phyloP scores from a whole-genome alignment of 805 yeast species.

The Yamadazyma akitaensis region DNA sequence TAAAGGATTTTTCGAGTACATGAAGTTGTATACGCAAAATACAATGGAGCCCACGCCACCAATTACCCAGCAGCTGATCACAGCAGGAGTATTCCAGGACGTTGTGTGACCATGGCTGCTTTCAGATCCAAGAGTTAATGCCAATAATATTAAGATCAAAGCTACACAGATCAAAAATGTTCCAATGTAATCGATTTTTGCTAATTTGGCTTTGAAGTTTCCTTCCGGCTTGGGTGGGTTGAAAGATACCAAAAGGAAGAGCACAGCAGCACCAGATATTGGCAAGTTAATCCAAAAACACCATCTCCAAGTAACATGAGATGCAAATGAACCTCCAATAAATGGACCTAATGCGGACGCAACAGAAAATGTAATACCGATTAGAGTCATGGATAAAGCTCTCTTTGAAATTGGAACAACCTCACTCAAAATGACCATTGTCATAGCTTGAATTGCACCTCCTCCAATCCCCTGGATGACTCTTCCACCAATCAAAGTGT shows the following conservation, averaged over 20 bases:
- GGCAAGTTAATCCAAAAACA: slow-evolving; percentile 71
- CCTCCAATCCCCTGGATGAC: slow-evolving; percentile 71
- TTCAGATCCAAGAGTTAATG: slow-evolving; percentile 46
- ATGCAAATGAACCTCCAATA: slow-evolving; percentile 63
- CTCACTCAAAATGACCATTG: slow-evolving; percentile 56
- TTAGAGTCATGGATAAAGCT: slow-evolving; percentile 34
- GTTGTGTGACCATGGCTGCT: slow-evolving; percentile 33
- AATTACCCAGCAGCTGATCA: slow-evolving; percentile 45
- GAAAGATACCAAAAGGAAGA: slow-evolving; percentile 37
- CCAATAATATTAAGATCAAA: slow-evolving; percentile 45
- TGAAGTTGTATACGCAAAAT: slow-evolving; percentile 42
- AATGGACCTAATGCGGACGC: slow-evolving; percentile 61
- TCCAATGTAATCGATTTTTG: slow-evolving; percentile 49
- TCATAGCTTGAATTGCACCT: slow-evolving; percentile 60
- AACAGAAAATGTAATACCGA: slow-evolving; percentile 44
- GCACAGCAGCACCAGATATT: slow-evolving; percentile 51
- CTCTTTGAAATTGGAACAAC: slow-evolving; percentile 44
- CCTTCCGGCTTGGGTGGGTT: slow-evolving; percentile 48
- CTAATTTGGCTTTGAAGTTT: slow-evolving; percentile 33
- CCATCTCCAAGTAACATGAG: slow-evolving; percentile 69
- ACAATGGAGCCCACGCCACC: slow-evolving; percentile 37
- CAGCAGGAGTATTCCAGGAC: slow-evolving; percentile 56
- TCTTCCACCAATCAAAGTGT: slow-evolving; percentile 67
- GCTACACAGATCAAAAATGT: slow-evolving; percentile 41
- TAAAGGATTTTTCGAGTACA: slow-evolving; percentile 43